A percentile compares a stretch with the other conserved stretches of the same genome.
phyloP scores from a whole-genome alignment of 2,329 filamentous ascomycete species.

The Phaeosphaeriaceae sp. region DNA sequence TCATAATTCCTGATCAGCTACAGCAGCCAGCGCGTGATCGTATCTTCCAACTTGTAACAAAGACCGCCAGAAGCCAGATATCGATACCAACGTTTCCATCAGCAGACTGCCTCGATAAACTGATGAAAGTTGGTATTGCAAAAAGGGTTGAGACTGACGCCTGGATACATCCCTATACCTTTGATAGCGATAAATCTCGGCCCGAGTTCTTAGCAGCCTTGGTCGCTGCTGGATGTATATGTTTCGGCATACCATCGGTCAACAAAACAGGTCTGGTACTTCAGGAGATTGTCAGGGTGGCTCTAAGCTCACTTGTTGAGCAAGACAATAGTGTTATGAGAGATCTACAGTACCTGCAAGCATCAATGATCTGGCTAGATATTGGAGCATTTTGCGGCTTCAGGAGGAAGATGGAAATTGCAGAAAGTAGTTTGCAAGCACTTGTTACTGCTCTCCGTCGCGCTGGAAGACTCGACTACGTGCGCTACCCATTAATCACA shows the following conservation, averaged over 20 bases:
- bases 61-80: constrained; percentile 34
- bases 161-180: constrained; percentile 43
- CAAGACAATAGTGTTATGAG: constrained; percentile 45
- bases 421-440: constrained; percentile 61
- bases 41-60: constrained; percentile 39
- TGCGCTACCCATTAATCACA: constrained; percentile 57
- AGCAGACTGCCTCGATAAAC: constrained; percentile 33
- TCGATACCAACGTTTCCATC: constrained; percentile 41
- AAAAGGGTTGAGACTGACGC: constrained; percentile 42
- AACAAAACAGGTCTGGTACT: constrained; percentile 37
- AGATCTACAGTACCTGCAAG: constrained; percentile 59
- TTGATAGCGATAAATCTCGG: constrained; percentile 26
- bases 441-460: constrained; percentile 61
- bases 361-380: constrained; percentile 58
- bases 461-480: constrained; percentile 62
- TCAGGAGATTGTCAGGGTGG: constrained; percentile 39
- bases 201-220: constrained; percentile 37
- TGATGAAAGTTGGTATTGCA: constrained; percentile 41
- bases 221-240: constrained; percentile 40
- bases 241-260: constrained; percentile 40
- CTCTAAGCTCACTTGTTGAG: constrained; percentile 33
- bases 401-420: constrained; percentile 62
- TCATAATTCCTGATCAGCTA: constrained; percentile 29
- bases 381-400: constrained; percentile 64
- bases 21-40: constrained; percentile 29